These are phyloP conservation scores for Pisolithus marmoratus DNA, from an alignment of 768 basidiomycete genomes.

Conservation along the genomic window DNA sequence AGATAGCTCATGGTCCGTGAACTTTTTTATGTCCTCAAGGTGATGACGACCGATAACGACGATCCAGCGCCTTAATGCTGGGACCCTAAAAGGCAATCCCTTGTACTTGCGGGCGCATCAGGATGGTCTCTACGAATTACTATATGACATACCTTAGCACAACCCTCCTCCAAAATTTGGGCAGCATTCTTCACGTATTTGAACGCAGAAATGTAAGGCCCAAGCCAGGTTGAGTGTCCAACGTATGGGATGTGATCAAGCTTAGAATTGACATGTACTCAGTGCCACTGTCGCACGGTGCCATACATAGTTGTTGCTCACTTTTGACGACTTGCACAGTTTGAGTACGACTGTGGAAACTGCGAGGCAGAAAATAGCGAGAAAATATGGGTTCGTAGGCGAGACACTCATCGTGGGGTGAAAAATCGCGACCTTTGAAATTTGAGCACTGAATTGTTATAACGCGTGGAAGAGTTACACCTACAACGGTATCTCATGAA, in stretches of 20 bases:
- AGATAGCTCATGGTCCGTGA: slow-evolving; percentile 34
- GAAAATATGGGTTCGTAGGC: no score
- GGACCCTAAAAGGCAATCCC: slow-evolving; percentile 26
- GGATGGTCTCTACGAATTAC: neutral
- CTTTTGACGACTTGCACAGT: no score
- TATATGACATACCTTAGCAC: slow-evolving; percentile 16
- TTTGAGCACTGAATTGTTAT: no score
- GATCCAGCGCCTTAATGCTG: slow-evolving; percentile 30
- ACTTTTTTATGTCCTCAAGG: slow-evolving; percentile 37
- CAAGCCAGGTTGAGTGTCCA: slow-evolving; percentile 19
- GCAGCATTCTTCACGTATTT: slow-evolving; percentile 11
- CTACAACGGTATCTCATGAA: no score
- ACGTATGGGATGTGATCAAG: slow-evolving; percentile 24
- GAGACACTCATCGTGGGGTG: no score
- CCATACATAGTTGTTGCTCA: no score
- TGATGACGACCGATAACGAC: slow-evolving; percentile 30
- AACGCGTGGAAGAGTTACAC: no score
- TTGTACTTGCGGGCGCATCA: slow-evolving; percentile 16
- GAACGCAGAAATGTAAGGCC: slow-evolving; percentile 20
- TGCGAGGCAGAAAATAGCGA: no score
- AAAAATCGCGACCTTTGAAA: no score
- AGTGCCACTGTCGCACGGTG: no score
- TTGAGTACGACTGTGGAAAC: no score
- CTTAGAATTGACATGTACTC: slow-evolving; percentile 4
- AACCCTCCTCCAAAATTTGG: slow-evolving; percentile 27